phyloP scores from a whole-genome alignment of 495 filamentous ascomycete genomes.

The Daldinia bambusicola region DNA sequence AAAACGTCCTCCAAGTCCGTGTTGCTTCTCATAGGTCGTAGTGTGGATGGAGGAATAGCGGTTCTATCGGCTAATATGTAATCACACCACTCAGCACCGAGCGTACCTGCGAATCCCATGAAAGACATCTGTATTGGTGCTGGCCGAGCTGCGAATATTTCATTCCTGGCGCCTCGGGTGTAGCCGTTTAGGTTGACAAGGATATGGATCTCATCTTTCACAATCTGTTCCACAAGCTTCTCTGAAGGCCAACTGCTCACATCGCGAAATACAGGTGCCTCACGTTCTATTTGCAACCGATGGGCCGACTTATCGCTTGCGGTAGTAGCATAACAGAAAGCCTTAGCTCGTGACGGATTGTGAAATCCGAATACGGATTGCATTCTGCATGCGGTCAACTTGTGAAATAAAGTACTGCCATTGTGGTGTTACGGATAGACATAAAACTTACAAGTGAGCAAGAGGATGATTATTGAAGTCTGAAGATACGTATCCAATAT shows the following conservation, averaged over 20 bases:
- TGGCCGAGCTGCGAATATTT: conserved; percentile 94
- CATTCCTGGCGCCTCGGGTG: conserved; percentile 95
- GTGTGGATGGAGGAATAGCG: conserved; percentile 82
- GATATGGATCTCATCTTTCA: conserved; percentile 94
- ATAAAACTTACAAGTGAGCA: conserved; percentile 73
- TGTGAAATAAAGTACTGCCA: conserved; percentile 4
- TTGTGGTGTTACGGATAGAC: background rate
- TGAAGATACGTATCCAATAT: conserved; percentile 95
- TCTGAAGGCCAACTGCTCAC: conserved; percentile 89
- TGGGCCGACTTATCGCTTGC: conserved; percentile 90
- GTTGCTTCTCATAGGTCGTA: conserved; percentile 81
- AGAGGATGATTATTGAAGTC: conserved; percentile 99
- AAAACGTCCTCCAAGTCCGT: conserved; percentile 76
- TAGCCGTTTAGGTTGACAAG: conserved; percentile 98
- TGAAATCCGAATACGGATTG: conserved; percentile 98
- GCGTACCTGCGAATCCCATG: conserved; percentile 97
- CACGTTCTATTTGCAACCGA: conserved; percentile 91
- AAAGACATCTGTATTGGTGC: conserved; percentile 99
- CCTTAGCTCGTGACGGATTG: conserved; percentile 74
- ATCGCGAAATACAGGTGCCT: conserved; percentile 92
- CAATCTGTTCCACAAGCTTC: conserved; percentile 86
- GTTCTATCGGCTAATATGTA: conserved; percentile 93
- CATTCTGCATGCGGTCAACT: conserved; percentile 66
- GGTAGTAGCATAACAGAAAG: conserved; percentile 98
- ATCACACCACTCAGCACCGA: conserved; percentile 98